phyloP scores from a whole-genome alignment of 306 rosid genomes.

The Sphenostylis stenocarpa region DNA sequence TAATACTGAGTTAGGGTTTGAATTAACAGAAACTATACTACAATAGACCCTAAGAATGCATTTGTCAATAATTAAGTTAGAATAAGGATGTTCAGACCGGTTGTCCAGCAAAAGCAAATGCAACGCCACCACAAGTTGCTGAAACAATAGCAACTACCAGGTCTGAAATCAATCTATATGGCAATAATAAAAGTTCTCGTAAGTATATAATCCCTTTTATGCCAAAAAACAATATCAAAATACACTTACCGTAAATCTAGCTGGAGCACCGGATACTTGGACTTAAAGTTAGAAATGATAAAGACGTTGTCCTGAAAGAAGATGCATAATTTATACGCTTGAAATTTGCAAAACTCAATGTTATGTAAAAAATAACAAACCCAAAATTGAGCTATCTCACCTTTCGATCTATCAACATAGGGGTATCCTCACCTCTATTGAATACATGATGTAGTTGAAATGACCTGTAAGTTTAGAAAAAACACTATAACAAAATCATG shows the following conservation, averaged over 20 bases:
- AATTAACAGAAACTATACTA: slow-evolving; percentile 14
- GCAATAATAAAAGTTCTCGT: slow-evolving; percentile 26
- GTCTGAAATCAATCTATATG: slow-evolving; percentile 84
- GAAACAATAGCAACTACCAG: slow-evolving; percentile 94
- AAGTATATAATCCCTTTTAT: slow-evolving; percentile 22
- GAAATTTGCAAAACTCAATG: slow-evolving; percentile 12
- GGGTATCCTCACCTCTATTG: slow-evolving; percentile 91
- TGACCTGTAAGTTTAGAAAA: slow-evolving; percentile 50
- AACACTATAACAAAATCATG: slow-evolving; percentile 19
- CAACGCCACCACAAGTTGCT: slow-evolving; percentile 97
- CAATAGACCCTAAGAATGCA: slow-evolving; percentile 12
- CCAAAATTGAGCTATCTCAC: slow-evolving; percentile 46
- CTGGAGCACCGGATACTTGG: slow-evolving; percentile 95
- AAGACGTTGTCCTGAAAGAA: slow-evolving; percentile 89
- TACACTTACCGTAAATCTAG: slow-evolving; percentile 71
- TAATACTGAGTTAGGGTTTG: slow-evolving; percentile 21
- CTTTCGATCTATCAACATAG: slow-evolving; percentile 92
- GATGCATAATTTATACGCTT: slow-evolving; percentile 18
- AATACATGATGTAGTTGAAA: slow-evolving; percentile 81
- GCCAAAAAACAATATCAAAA: slow-evolving; percentile 13
- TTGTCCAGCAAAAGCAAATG: slow-evolving; percentile 98
- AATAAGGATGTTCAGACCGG: slow-evolving; percentile 65
- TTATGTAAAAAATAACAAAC: slow-evolving; percentile 11
- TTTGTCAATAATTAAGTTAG: slow-evolving; percentile 28
- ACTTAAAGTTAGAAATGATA: slow-evolving; percentile 85